phyloP scores from a whole-genome alignment of 2,329 filamentous ascomycete species.

The Trichoderma hamatum region DNA sequence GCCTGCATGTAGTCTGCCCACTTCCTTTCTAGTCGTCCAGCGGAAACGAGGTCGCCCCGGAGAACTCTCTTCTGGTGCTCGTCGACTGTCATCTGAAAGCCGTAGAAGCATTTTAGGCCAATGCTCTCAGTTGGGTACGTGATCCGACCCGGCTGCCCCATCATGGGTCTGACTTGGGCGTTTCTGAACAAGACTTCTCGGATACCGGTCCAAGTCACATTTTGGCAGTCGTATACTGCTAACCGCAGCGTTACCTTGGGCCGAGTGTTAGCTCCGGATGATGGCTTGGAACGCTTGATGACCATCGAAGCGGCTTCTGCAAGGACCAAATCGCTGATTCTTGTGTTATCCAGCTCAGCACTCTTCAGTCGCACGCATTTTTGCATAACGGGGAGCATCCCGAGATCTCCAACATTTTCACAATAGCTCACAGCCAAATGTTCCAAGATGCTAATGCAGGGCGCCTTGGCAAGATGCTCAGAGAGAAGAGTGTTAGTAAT shows the following conservation, averaged over 20 bases:
- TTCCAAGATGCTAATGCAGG: constrained; percentile 70
- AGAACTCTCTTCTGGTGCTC: constrained; percentile 89
- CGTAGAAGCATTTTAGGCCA: constrained; percentile 89
- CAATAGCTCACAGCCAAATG: constrained; percentile 91
- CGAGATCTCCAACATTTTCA: constrained; percentile 78
- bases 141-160: constrained; percentile 42
- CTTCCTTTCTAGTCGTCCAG: constrained; percentile 79
- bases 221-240: constrained; percentile 87
- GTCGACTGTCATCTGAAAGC: constrained; percentile 92
- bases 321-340: constrained; percentile 82
- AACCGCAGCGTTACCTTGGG: constrained; percentile 70
- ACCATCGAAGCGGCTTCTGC: constrained; percentile 84
- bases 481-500: constrained; percentile 75
- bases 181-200: constrained; percentile 86
- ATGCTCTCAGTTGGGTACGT: constrained; percentile 79
- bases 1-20: constrained; percentile 96
- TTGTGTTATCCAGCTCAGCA: constrained; percentile 90
- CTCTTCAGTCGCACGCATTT: constrained; percentile 69
- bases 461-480: constrained; percentile 73
- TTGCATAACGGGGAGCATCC: constrained; percentile 82
- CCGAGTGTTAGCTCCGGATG: constrained; percentile 42
- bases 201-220: constrained; percentile 90
- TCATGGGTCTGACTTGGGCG: constrained; percentile 65
- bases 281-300: constrained; percentile 59
- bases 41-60: constrained; percentile 72